A percentile compares a stretch with the other conserved stretches of the same genome.
phyloP scores from a whole-genome alignment of 257 asterid species.

The Plectranthus barbatus region DNA sequence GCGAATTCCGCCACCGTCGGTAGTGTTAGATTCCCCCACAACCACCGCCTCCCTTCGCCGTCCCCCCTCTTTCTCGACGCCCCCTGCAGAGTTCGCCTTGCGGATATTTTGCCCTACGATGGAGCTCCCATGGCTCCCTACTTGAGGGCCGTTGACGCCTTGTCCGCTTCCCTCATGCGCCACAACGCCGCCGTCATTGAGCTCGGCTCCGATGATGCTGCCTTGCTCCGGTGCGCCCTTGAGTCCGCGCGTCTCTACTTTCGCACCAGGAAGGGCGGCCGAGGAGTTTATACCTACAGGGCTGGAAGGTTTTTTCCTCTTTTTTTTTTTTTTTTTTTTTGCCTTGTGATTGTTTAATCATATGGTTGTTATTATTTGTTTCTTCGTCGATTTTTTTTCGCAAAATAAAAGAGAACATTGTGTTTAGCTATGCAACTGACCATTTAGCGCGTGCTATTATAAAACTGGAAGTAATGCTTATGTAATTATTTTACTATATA shows the following conservation, averaged over 20 bases:
- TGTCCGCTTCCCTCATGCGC: slow-evolving; percentile 75
- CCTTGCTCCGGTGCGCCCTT: slow-evolving; percentile 73
- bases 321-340: too few relatives aligned
- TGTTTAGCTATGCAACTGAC: neutral
- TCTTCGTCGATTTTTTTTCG: neutral
- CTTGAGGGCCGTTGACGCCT: slow-evolving; percentile 58
- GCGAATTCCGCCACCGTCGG: slow-evolving; percentile 11
- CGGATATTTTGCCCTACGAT: slow-evolving; percentile 75
- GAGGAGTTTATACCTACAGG: slow-evolving; percentile 61
- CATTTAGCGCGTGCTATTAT: neutral
- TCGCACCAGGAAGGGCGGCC: slow-evolving; percentile 53
- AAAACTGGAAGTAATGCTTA: neutral
- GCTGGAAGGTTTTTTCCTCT: slow-evolving; percentile 62
- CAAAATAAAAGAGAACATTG: neutral
- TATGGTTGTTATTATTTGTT: neutral
- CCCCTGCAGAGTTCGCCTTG: slow-evolving; percentile 49
- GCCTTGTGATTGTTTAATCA: neutral
- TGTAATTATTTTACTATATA: neutral
- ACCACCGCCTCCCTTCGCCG: slow-evolving; percentile 22
- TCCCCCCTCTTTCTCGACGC: slow-evolving; percentile 32
- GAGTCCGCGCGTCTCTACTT: slow-evolving; percentile 67
- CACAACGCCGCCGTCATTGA: slow-evolving; percentile 89
- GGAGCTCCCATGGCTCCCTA: slow-evolving; percentile 66
- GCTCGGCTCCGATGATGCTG: slow-evolving; percentile 55
- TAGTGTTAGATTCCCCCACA: slow-evolving; percentile 22